phyloP scores from a whole-genome alignment of 495 filamentous ascomycete species.

The Ascodesmis nigricans region DNA sequence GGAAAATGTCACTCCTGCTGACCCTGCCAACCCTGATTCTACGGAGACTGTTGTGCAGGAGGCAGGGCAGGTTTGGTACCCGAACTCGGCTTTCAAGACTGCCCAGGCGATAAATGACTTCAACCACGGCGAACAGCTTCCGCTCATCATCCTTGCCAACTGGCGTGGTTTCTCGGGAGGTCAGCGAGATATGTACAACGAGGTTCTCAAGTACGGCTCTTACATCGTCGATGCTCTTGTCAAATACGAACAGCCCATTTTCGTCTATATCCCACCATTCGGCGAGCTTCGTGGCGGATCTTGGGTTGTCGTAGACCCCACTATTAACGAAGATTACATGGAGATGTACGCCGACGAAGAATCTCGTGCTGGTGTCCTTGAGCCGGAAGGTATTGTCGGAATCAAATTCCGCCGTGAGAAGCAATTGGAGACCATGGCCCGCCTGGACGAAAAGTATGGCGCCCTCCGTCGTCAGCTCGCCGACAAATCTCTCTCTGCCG shows the following conservation, averaged over 20 bases:
- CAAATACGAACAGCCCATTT: slow-evolving; percentile 95
- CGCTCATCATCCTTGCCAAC: slow-evolving; percentile 96
- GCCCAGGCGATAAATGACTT: slow-evolving; percentile 97
- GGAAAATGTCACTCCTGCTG: slow-evolving; percentile 93
- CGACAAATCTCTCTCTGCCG: slow-evolving; percentile 44
- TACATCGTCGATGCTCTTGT: slow-evolving; percentile 97
- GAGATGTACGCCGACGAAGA: slow-evolving; percentile 99
- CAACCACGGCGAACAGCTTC: slow-evolving; percentile 95
- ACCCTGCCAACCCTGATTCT: slow-evolving; percentile 94
- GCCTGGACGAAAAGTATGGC: slow-evolving; percentile 65
- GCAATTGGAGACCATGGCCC: slow-evolving; percentile 95
- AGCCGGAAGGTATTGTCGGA: slow-evolving; percentile 91
- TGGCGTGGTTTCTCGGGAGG: slow-evolving; percentile 99
- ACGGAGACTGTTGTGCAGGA: slow-evolving; percentile 82
- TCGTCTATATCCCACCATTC: slow-evolving; percentile 93
- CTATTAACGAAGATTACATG: slow-evolving; percentile 90
- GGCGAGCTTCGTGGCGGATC: slow-evolving; percentile 96
- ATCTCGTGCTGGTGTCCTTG: slow-evolving; percentile 83
- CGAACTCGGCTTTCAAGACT: slow-evolving; percentile 98
- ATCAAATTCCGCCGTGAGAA: slow-evolving; percentile 97
- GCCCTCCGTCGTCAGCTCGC: slow-evolving; percentile 54
- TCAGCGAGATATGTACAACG: slow-evolving; percentile 99
- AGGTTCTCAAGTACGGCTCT: slow-evolving; percentile 96
- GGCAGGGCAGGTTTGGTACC: slow-evolving; percentile 98
- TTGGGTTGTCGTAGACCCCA: slow-evolving; percentile 97